These are phyloP conservation scores for Penicillium oxalicum DNA, from an alignment of 2,329 filamentous ascomycete genomes.

Conservation along the genomic window DNA sequence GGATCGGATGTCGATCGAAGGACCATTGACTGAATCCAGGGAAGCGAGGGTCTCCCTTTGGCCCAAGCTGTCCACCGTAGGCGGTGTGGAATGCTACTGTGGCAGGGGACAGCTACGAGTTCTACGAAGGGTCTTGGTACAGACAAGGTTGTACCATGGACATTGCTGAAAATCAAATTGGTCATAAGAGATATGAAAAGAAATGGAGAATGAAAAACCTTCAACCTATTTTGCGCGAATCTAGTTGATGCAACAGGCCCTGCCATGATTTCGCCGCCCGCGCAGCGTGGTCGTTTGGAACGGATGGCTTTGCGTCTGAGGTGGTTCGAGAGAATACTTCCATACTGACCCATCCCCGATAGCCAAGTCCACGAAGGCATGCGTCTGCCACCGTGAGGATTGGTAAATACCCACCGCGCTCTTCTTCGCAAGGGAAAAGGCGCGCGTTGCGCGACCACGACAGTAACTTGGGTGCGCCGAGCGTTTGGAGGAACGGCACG, in stretches of 20 bases:
- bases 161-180: background rate
- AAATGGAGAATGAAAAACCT: background rate
- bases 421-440: conserved; percentile 58
- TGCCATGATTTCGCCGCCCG: conserved; percentile 33
- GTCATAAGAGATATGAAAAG: too few relatives aligned
- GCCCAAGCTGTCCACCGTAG: background rate
- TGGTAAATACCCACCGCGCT: conserved; percentile 61
- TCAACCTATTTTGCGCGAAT: background rate
- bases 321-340: conserved; percentile 61
- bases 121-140: background rate
- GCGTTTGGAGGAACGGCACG: conserved; percentile 50
- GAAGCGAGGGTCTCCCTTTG: background rate
- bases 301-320: conserved; percentile 44
- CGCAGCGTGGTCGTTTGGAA: conserved; percentile 52
- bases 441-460: conserved; percentile 71
- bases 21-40: too few relatives aligned
- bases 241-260: conserved; percentile 10
- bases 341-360: conserved; percentile 62
- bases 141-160: background rate
- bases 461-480: conserved; percentile 58
- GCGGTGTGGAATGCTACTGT: conserved; percentile 3
- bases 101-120: too few relatives aligned
- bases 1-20: too few relatives aligned
- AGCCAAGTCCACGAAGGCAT: conserved; percentile 57
- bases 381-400: conserved; percentile 54